phyloP scores from a whole-genome alignment of 139 green algal species.

The Chlorella sp. region DNA sequence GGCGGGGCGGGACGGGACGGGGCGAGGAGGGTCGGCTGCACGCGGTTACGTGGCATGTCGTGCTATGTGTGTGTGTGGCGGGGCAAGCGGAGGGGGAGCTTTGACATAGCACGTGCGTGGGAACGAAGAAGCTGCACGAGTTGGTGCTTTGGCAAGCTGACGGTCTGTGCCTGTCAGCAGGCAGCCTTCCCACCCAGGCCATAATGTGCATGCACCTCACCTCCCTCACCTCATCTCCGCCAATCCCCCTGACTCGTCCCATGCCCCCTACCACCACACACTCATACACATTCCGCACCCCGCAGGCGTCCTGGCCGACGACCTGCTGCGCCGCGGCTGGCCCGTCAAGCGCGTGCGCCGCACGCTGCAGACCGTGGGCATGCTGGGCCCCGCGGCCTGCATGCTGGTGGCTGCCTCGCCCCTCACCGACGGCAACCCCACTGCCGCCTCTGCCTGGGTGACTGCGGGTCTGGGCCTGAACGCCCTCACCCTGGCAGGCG shows the following conservation, averaged over 20 bases:
- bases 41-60: too few relatives aligned
- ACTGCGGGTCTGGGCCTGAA: slow-evolving; percentile 76
- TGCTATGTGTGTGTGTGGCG: too few relatives aligned
- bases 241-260: background rate
- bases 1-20: background rate
- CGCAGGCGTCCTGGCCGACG: slow-evolving; percentile 46
- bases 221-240: background rate
- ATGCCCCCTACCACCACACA: background rate
- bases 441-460: slow-evolving; percentile 65
- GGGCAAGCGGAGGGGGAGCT: background rate
- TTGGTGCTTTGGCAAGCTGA: background rate
- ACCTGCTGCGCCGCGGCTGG: slow-evolving; percentile 44
- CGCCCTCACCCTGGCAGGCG: slow-evolving; percentile 76
- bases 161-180: too few relatives aligned
- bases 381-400: slow-evolving; percentile 79
- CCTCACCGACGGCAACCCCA: slow-evolving; percentile 47
- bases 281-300: too few relatives aligned
- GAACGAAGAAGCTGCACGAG: background rate
- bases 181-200: too few relatives aligned
- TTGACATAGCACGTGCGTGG: background rate
- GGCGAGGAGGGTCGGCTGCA: background rate
- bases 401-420: slow-evolving; percentile 72
- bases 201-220: too few relatives aligned
- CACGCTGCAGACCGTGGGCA: slow-evolving; percentile 66
- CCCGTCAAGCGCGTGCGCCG: slow-evolving; percentile 37